Evolutionary conservation across 768 basidiomycete species (phyloP).

Genomic region (Leucogyrophana mollusca): DNA sequence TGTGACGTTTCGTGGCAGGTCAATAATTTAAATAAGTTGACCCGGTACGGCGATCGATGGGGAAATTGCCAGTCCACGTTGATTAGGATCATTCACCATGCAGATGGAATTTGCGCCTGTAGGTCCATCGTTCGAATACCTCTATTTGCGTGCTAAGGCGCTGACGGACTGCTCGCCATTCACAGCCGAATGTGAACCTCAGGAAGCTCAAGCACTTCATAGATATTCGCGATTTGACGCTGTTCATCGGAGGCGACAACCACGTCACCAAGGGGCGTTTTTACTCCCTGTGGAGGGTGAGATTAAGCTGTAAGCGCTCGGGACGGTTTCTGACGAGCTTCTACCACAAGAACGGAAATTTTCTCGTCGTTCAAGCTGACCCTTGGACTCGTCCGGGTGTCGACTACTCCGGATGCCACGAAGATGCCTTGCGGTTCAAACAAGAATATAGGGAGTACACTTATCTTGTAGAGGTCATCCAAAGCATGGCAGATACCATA

Average conservation of each 20-base stretch:
- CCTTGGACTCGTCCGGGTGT: conserved; percentile 21
- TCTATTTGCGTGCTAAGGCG: background rate
- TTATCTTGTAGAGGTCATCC: conserved; percentile 28
- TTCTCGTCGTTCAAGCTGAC: conserved; percentile 28
- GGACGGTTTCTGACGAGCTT: conserved; percentile 6
- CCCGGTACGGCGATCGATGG: conserved; percentile 5
- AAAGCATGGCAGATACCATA: conserved; percentile 31
- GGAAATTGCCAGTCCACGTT: conserved; percentile 26
- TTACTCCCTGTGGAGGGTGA: conserved; percentile 27
- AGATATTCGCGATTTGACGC: conserved; percentile 22
- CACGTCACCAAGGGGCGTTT: conserved; percentile 14
- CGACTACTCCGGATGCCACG: background rate
- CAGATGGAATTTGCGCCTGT: conserved; percentile 29
- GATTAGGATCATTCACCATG: conserved; percentile 4
- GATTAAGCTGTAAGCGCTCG: background rate
- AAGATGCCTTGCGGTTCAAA: background rate
- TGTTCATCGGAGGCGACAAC: conserved; percentile 12
- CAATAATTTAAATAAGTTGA: too few species aligned
- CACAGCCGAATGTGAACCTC: conserved; percentile 18
- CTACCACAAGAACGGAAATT: conserved; percentile 22
- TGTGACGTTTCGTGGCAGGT: too few species aligned
- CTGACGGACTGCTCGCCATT: background rate
- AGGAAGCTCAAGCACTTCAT: conserved; percentile 20
- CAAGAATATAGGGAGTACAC: conserved; percentile 21
- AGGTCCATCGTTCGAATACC: conserved; percentile 16